Evolutionary conservation across 106 monocot genomes (phyloP).

Genomic region (Apostasia shenzhenica): DNA sequence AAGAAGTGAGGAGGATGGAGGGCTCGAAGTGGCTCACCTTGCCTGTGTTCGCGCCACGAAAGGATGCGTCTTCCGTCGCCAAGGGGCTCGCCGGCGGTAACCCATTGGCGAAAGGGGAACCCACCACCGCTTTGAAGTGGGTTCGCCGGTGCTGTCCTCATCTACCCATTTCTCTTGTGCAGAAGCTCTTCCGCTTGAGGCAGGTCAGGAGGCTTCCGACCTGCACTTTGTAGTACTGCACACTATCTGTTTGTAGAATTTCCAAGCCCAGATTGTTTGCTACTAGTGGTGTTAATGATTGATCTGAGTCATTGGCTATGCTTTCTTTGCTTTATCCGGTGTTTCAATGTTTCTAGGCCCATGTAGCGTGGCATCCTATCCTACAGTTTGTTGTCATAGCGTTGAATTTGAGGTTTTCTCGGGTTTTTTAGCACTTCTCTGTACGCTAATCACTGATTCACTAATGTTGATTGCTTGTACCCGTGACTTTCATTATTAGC

Average conservation of each 20-base stretch:
- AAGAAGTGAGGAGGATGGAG: background rate
- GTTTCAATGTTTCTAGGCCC: too few species aligned
- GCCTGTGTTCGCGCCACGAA: slow-evolving; percentile 41
- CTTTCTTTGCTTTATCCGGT: too few species aligned
- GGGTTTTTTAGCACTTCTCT: too few species aligned
- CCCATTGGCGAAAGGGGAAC: background rate
- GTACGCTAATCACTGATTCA: too few species aligned
- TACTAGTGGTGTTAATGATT: background rate
- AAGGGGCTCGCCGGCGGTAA: slow-evolving; percentile 13
- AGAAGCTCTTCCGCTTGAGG: slow-evolving; percentile 88
- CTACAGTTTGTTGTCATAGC: too few species aligned
- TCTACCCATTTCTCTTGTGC: slow-evolving; percentile 58
- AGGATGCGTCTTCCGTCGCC: slow-evolving; percentile 30
- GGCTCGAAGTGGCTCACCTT: slow-evolving; percentile 42
- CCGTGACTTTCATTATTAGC: too few species aligned
- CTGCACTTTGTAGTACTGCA: background rate
- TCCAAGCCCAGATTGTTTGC: background rate
- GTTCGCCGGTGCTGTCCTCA: slow-evolving; percentile 73
- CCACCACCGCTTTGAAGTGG: slow-evolving; percentile 73
- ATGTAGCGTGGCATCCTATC: too few species aligned
- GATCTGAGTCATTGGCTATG: too few species aligned
- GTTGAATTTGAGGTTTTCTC: too few species aligned
- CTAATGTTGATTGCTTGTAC: too few species aligned
- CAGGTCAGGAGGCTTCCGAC: slow-evolving; percentile 27
- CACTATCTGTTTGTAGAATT: slow-evolving; percentile 21